Conservation (phyloP, 2,329 filamentous ascomycete species). For the Metarhizium robertsii region DNA sequence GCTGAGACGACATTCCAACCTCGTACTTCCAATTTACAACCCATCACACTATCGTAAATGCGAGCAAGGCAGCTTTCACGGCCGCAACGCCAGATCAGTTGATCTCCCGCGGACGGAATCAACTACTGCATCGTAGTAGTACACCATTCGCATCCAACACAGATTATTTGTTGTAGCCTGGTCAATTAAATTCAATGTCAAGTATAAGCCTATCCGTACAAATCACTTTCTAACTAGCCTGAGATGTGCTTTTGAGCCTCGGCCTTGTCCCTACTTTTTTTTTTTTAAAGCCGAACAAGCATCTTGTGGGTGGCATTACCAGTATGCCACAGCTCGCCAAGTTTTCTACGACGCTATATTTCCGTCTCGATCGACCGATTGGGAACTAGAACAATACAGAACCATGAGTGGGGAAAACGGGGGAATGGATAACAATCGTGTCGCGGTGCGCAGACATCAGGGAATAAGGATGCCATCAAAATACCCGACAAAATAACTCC, state of each 20-base stretch:
- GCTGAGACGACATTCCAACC: constrained; percentile 2
- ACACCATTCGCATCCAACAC: neutral
- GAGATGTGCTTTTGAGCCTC: constrained; percentile 5
- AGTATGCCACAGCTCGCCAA: constrained; percentile 4
- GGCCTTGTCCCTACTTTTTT: neutral
- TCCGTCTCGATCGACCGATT: constrained; percentile 12
- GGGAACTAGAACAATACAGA: constrained; percentile 10
- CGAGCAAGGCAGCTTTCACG: neutral
- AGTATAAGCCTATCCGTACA: constrained; percentile 6
- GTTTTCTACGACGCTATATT: constrained; percentile 15
- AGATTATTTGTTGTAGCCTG: neutral
- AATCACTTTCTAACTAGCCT: constrained; percentile 5
- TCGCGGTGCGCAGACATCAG: constrained; percentile 10
- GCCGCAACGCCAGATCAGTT: neutral
- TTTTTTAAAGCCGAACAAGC: neutral
- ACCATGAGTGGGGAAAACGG: constrained; percentile 7
- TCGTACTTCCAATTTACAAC: too few species aligned
- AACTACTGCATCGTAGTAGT: neutral
- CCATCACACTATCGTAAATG: too few species aligned
- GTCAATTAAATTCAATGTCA: neutral
- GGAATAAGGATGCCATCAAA: constrained; percentile 6
- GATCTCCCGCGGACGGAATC: neutral
- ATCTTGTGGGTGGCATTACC: constrained; percentile 1
- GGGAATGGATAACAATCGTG: neutral
- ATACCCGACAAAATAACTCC: constrained; percentile 4